A percentile compares a stretch with the other conserved stretches of the same genome.
Conservation (phyloP, 2,329 filamentous ascomycete species). For the Aspergillus sp. region DNA sequence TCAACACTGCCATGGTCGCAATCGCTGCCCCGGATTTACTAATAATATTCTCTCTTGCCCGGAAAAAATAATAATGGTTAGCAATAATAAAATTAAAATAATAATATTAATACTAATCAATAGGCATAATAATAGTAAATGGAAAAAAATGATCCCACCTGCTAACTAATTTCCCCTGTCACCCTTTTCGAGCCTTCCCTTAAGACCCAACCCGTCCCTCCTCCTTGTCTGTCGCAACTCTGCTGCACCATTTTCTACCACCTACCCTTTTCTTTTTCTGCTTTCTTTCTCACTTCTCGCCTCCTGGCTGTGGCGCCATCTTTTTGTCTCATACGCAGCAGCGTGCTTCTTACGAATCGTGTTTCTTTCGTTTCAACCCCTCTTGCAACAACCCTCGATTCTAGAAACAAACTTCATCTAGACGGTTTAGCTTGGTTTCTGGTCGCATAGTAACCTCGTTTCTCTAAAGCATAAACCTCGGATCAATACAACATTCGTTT, state of each 20-base stretch:
- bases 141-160: conserved; percentile 1
- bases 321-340: conserved; percentile 2
- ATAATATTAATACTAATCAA: conserved; percentile 1
- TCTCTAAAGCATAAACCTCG: background rate
- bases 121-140: background rate
- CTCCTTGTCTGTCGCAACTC: conserved; percentile 14
- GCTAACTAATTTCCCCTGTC: background rate
- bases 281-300: conserved; percentile 7
- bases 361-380: background rate
- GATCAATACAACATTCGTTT: background rate
- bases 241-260: conserved; percentile 1
- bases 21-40: conserved; percentile 8
- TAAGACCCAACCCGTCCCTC: conserved; percentile 13
- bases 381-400: background rate
- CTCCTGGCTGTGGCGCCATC: conserved; percentile 4
- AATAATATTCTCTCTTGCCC: conserved; percentile 3
- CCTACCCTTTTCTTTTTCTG: conserved; percentile 9
- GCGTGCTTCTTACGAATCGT: background rate
- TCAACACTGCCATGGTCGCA: conserved; percentile 9
- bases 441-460: background rate
- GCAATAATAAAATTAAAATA: conserved; percentile 6
- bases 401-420: background rate
- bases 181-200: conserved; percentile 2
- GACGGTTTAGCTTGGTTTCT: background rate
- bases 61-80: conserved; percentile 5